Conservation (phyloP, 2,329 filamentous ascomycete species). For the Berkeleyomyces basicola region DNA sequence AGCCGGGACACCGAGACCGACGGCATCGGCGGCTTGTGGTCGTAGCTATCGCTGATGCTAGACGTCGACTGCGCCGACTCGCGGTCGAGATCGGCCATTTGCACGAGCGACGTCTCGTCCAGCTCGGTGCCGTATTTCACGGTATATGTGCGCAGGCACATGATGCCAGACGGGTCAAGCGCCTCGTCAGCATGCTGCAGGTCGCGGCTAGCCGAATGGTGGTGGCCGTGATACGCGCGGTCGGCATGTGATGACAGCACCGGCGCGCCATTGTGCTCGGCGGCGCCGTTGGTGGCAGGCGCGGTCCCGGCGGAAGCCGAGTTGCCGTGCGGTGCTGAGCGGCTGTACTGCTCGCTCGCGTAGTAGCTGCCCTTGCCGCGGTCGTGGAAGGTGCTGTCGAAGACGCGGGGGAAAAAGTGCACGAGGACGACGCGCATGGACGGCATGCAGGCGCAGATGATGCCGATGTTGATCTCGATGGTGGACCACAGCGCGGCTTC, state of each 20-base stretch:
- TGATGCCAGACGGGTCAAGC: background rate
- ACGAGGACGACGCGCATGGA: constrained; percentile 19
- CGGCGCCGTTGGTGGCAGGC: background rate
- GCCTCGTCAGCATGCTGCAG: background rate
- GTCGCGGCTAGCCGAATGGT: background rate
- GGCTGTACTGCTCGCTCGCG: constrained; percentile 14
- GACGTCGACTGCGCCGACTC: background rate
- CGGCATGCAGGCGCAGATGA: constrained; percentile 22
- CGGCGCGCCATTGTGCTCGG: background rate
- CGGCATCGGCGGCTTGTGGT: constrained; percentile 7
- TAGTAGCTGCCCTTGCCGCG: constrained; percentile 16
- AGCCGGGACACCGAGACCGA: background rate
- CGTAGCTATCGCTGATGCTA: constrained; percentile 1
- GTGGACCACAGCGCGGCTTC: constrained; percentile 19
- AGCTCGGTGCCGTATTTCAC: constrained; percentile 8
- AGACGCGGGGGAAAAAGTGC: constrained; percentile 20
- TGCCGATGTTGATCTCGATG: constrained; percentile 21
- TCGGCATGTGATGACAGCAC: background rate
- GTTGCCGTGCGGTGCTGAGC: background rate
- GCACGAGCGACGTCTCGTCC: constrained; percentile 9
- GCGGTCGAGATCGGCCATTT: constrained; percentile 10
- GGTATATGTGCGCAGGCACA: constrained; percentile 6
- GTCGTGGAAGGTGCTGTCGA: constrained; percentile 18
- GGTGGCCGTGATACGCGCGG: background rate
- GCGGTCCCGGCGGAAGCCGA: background rate